These are phyloP conservation scores for Hemileccinum impolitum DNA, from an alignment of 768 basidiomycete genomes.

Conservation along the genomic window DNA sequence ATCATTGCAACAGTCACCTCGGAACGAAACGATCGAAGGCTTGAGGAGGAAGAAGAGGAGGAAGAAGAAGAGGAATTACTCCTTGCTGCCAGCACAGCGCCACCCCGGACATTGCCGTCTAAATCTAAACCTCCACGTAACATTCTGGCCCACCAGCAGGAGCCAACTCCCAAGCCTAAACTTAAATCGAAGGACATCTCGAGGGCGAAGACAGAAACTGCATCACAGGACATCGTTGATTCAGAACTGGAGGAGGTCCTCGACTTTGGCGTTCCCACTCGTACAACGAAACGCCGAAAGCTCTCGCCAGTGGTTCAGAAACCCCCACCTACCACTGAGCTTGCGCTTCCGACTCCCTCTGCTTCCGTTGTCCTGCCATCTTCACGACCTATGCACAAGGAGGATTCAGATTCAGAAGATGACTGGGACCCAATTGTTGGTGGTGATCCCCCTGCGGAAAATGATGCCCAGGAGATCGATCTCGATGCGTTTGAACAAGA, in stretches of 20 bases:
- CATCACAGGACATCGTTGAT: constrained; percentile 18
- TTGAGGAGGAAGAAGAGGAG: constrained; percentile 23
- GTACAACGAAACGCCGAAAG: constrained; percentile 33
- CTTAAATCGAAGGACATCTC: constrained; percentile 21
- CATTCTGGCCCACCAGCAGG: constrained; percentile 22
- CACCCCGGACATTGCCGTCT: constrained; percentile 25
- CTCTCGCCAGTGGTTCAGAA: constrained; percentile 22
- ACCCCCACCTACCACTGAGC: constrained; percentile 15
- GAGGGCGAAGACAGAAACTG: constrained; percentile 23
- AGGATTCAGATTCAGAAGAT: constrained; percentile 43
- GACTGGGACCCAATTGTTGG: constrained; percentile 51
- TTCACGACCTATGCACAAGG: constrained; percentile 25
- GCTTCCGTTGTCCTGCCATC: constrained; percentile 30
- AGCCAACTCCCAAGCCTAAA: constrained; percentile 25
- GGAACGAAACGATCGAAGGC: constrained; percentile 28
- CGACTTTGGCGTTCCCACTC: constrained; percentile 46
- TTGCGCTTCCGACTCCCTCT: constrained; percentile 40
- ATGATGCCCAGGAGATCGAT: constrained; percentile 34
- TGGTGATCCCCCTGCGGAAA: constrained; percentile 22
- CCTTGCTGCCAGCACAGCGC: constrained; percentile 18
- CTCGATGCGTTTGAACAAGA: constrained; percentile 34
- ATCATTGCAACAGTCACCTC: constrained; percentile 31
- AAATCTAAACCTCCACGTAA: constrained; percentile 33
- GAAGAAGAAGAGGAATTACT: constrained; percentile 35
- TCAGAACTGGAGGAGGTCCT: constrained; percentile 44